Percentiles rank a stretch among this genome's conserved stretches.
Evolutionary conservation across 1,284 basidiomycete genomes (phyloP).

Genomic region (Phellinidium pouzarii): DNA sequence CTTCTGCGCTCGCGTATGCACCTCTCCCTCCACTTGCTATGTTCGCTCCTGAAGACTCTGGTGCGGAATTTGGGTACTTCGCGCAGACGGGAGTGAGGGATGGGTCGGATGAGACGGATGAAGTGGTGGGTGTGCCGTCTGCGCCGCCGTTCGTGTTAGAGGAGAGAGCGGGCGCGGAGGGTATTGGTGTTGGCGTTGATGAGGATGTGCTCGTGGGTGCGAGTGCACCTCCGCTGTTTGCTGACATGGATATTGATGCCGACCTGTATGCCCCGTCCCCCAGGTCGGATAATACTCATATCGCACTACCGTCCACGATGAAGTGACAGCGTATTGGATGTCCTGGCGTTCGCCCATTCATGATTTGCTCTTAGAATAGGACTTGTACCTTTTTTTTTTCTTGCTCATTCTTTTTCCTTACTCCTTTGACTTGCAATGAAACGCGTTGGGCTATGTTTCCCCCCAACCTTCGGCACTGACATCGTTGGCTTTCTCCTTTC

Average conservation of each 20-base stretch:
- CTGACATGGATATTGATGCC: conserved; percentile 22
- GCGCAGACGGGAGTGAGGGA: neutral
- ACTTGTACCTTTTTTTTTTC: too few relatives aligned
- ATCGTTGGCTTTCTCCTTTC: neutral
- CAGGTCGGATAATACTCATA: too few relatives aligned
- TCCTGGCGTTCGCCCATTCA: too few relatives aligned
- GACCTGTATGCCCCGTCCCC: neutral
- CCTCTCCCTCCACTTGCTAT: neutral
- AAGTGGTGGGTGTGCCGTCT: conserved; percentile 23
- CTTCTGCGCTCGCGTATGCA: conserved; percentile 10
- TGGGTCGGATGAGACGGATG: neutral
- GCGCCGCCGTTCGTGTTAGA: conserved; percentile 39
- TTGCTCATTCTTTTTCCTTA: too few relatives aligned
- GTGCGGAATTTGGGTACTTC: neutral
- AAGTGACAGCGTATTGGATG: too few relatives aligned
- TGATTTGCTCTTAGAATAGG: too few relatives aligned
- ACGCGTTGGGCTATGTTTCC: too few relatives aligned
- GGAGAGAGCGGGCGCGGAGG: conserved; percentile 31
- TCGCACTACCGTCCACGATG: too few relatives aligned
- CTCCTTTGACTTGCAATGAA: too few relatives aligned
- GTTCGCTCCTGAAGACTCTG: too few relatives aligned
- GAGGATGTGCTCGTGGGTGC: conserved; percentile 27
- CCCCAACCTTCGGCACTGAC: too few relatives aligned
- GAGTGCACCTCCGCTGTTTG: conserved; percentile 32
- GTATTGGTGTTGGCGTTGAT: conserved; percentile 22